These are phyloP conservation scores for Acacia pycnantha DNA, from an alignment of 331 rosid genomes.

Conservation along the genomic window DNA sequence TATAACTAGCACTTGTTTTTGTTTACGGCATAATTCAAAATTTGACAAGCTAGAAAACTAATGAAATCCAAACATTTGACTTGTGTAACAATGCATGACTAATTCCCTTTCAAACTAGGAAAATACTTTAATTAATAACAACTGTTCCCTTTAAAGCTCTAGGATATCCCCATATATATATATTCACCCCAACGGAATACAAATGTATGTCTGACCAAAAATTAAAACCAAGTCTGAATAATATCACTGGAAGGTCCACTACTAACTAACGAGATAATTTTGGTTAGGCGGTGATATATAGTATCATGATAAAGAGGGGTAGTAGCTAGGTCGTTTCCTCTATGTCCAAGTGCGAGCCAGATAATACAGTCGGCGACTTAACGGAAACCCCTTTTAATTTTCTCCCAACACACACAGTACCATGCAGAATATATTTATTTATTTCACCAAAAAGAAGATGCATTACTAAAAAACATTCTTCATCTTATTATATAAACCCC, in stretches of 20 bases:
- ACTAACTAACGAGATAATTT: not conserved
- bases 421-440: constrained; percentile 44
- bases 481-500: not conserved
- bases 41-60: not conserved
- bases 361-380: constrained; percentile 31
- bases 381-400: constrained; percentile 12
- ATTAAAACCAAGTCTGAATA: constrained; percentile 12
- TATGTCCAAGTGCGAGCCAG: constrained; percentile 52
- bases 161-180: not conserved
- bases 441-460: constrained; percentile 15
- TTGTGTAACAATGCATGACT: not conserved
- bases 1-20: not conserved
- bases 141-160: not conserved
- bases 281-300: not conserved
- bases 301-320: constrained; percentile 23
- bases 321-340: constrained; percentile 39
- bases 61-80: not conserved
- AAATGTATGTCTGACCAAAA: constrained; percentile 3
- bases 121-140: not conserved
- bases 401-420: constrained; percentile 36
- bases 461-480: not conserved
- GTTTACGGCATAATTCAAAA: not conserved
- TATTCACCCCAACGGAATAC: not conserved
- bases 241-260: not conserved
- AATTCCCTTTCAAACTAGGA: not conserved